A percentile compares a stretch with the other conserved stretches of the same genome.
Conservation (phyloP, 2,329 filamentous ascomycete genomes). For the Trichoderma oligosporum region DNA sequence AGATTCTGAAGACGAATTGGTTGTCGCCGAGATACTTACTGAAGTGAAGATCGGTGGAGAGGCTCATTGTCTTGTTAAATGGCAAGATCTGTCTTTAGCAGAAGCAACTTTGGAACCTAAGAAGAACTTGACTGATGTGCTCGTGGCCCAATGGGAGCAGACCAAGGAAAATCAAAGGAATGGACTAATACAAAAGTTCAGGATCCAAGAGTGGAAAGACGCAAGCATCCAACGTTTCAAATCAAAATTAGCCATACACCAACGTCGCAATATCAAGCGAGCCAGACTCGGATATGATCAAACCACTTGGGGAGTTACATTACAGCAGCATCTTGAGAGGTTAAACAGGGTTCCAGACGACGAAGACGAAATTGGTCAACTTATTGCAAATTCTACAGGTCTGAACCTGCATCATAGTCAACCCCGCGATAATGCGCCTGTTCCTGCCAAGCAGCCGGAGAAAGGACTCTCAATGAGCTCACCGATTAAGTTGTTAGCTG, state of each 20-base stretch:
- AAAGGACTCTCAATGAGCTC: not conserved
- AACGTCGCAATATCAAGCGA: conserved; percentile 44
- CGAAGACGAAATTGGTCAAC: not conserved
- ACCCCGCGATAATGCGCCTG: not conserved
- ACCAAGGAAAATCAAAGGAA: conserved; percentile 35
- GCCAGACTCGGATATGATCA: conserved; percentile 34
- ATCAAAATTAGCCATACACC: conserved; percentile 37
- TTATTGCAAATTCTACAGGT: not conserved
- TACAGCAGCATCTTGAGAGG: conserved; percentile 25
- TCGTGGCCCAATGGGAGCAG: conserved; percentile 43
- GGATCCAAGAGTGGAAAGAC: conserved; percentile 37
- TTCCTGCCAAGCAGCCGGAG: not conserved
- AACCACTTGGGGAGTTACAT: conserved; percentile 23
- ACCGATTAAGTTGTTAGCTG: not conserved
- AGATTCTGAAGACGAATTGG: conserved; percentile 45
- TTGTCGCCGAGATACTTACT: conserved; percentile 50
- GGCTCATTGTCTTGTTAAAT: conserved; percentile 36
- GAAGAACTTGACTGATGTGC: conserved; percentile 38
- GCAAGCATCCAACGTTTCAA: conserved; percentile 30
- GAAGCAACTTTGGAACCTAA: conserved; percentile 50
- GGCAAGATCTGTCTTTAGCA: conserved; percentile 35
- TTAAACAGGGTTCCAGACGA: not conserved
- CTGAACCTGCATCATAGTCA: not conserved
- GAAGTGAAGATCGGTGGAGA: conserved; percentile 35
- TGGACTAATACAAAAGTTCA: conserved; percentile 35